These are phyloP conservation scores for Ilex asprella DNA, from an alignment of 257 asterid genomes.

Conservation along the genomic window DNA sequence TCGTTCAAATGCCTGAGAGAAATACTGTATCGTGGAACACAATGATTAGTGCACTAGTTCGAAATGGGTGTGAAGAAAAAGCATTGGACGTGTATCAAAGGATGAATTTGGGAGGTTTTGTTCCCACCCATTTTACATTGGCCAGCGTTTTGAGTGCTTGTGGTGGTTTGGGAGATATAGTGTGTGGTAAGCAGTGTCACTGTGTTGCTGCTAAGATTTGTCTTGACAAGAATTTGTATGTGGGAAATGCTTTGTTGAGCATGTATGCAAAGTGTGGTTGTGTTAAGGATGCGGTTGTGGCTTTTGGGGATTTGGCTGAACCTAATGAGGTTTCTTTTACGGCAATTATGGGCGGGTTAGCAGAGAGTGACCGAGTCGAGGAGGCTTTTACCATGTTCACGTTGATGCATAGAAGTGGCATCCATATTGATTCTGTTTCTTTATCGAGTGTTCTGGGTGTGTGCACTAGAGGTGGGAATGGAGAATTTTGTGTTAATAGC, in stretches of 20 bases:
- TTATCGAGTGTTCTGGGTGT: slow-evolving; percentile 52
- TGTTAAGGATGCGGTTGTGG: slow-evolving; percentile 35
- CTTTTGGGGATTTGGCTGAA: slow-evolving; percentile 48
- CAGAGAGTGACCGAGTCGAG: slow-evolving; percentile 37
- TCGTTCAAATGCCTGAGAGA: slow-evolving; percentile 53
- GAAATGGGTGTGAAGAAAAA: slow-evolving; percentile 41
- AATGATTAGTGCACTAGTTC: slow-evolving; percentile 44
- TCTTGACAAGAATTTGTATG: slow-evolving; percentile 45
- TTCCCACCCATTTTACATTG: slow-evolving; percentile 55
- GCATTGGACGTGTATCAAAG: slow-evolving; percentile 46
- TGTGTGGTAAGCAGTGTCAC: slow-evolving; percentile 58
- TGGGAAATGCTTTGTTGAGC: slow-evolving; percentile 60
- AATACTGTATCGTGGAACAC: slow-evolving; percentile 59
- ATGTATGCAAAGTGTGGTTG: slow-evolving; percentile 61
- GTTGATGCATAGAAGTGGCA: slow-evolving; percentile 44
- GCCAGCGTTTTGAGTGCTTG: slow-evolving; percentile 73
- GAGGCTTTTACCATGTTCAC: slow-evolving; percentile 64
- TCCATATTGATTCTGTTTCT: slow-evolving; percentile 42
- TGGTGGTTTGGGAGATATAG: slow-evolving; percentile 41
- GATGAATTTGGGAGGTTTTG: slow-evolving; percentile 43
- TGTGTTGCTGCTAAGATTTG: slow-evolving; percentile 55
- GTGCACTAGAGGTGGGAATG: slow-evolving; percentile 38
- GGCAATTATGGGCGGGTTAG: slow-evolving; percentile 61
- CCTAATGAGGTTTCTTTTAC: slow-evolving; percentile 70
- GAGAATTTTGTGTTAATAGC: slow-evolving; percentile 16